phyloP scores from a whole-genome alignment of 371 early-diverging fungal genomes.

The Chytridium lagenaria region DNA sequence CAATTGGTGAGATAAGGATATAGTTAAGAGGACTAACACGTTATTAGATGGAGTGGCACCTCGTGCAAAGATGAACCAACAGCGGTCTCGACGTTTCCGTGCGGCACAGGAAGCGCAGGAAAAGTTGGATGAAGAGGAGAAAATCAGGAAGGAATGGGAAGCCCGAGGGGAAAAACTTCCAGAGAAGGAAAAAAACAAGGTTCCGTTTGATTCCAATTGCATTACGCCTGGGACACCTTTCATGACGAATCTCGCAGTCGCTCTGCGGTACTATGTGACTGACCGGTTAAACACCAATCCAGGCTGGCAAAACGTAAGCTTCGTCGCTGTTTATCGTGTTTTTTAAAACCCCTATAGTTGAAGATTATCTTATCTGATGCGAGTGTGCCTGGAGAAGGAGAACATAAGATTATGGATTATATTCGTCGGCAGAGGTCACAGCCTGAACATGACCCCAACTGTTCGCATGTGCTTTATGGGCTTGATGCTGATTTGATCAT shows the following conservation, averaged over 20 bases:
- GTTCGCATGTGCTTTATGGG: conserved; percentile 95
- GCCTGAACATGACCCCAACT: conserved; percentile 86
- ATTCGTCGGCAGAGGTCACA: conserved; percentile 86
- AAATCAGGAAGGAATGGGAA: conserved; percentile 67
- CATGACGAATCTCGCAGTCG: conserved; percentile 91
- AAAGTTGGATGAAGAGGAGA: conserved; percentile 75
- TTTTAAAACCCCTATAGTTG: conserved; percentile 53
- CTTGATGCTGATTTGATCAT: conserved; percentile 99
- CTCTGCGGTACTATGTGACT: conserved; percentile 89
- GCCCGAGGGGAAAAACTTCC: conserved; percentile 63
- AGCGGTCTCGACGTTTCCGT: conserved; percentile 97
- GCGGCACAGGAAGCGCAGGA: conserved; percentile 85
- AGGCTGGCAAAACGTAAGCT: conserved; percentile 84
- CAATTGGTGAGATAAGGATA: conserved; percentile 70
- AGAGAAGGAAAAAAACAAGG: conserved; percentile 57
- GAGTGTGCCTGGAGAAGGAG: conserved; percentile 99
- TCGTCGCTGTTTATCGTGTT: conserved; percentile 12
- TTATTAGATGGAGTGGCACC: conserved; percentile 99
- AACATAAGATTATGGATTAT: conserved; percentile 99
- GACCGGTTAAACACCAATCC: conserved; percentile 86
- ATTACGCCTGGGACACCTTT: conserved; percentile 99
- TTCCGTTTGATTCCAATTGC: conserved; percentile 94
- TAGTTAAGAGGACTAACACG: too few relatives aligned
- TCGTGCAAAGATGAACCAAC: conserved; percentile 99
- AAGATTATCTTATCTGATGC: conserved; percentile 95